Evolutionary conservation across 768 basidiomycete genomes (phyloP), one percentile per base, ranked within the genome.

Genomic region (Lactarius sp.): DNA sequence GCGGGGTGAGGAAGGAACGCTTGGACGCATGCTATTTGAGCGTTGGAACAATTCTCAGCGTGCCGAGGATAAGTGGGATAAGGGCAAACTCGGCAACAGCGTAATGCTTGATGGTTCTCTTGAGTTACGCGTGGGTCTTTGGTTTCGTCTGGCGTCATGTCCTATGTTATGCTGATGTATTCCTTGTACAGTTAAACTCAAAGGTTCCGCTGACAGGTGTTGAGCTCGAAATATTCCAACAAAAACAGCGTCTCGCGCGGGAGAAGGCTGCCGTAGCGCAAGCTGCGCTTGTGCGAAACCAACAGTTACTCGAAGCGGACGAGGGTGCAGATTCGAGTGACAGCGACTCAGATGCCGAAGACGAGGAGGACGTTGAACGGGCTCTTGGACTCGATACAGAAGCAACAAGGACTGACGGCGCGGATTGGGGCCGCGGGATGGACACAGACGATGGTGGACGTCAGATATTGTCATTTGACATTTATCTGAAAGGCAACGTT

Each of bases 401-500:
- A 39, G 31, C 14, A 20, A 4, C 65, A 36, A 54, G 52, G 55
- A 68, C 77, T 22, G 86, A 86, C 62, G 81, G 77, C 7, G 73
- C 76, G 22, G 88, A 87, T 70, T 92, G 89, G 88, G 80, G 78
- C 36, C 57, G 67, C 2, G 70, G 57, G 22, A 73, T 88, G 64
- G 90, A 92, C 66, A 83, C 83, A 49, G 92, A 93, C 64, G 91
- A 94, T 62, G 84, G 85, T 2, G 70, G 85, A 14, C 87, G 84
- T 69, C 86, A 89, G 46, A 75, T 88, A 58, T 75, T 95, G 44
- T 95, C 92, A 1, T 99, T 91, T 70, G 97, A 99, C 74, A 97
- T 98, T 68, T 98, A 93, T 73, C 81, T 98, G 65, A 97, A 96
- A 73, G 95, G 95, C n/a, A 94, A 96, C 66, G 91, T 94, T 52